phyloP scores from a whole-genome alignment of 192 early-diverging fungal species.

The Coemansia sp. region DNA sequence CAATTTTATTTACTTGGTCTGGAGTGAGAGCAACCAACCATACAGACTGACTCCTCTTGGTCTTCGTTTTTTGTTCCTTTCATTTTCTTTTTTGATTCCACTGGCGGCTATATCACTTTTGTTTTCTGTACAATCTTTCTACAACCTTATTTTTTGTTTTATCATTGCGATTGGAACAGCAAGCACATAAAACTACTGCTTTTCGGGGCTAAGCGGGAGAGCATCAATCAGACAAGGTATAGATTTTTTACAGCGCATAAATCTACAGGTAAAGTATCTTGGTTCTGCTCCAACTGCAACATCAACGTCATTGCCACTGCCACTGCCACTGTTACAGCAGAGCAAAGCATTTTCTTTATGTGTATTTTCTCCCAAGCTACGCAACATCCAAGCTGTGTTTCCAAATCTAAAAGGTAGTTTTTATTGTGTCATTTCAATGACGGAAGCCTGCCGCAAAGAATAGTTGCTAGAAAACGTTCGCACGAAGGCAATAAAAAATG shows the following conservation, averaged over 20 bases:
- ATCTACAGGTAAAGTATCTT: too few relatives aligned
- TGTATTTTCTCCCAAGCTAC: too few relatives aligned
- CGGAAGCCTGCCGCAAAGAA: too few relatives aligned
- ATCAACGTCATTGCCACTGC: too few relatives aligned
- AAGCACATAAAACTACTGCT: background rate
- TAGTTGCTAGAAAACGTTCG: too few relatives aligned
- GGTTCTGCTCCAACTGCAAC: too few relatives aligned
- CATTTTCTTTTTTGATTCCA: conserved; percentile 2
- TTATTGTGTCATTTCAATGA: too few relatives aligned
- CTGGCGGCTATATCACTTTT: background rate
- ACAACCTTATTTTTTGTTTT: background rate
- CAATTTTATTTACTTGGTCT: background rate
- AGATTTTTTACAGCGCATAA: background rate
- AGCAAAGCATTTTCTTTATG: too few relatives aligned
- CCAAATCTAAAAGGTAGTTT: too few relatives aligned
- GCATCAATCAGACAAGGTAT: conserved; percentile 6
- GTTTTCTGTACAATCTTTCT: background rate
- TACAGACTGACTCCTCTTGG: background rate
- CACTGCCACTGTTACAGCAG: too few relatives aligned
- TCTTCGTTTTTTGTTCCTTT: background rate
- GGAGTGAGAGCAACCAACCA: background rate
- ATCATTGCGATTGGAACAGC: background rate
- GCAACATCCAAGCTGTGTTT: too few relatives aligned
- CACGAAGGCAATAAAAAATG: background rate
- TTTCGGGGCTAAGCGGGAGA: background rate